Base-by-base conservation (phyloP, 306 rosid genomes). In the Erythrophleum fordii region DNA sequence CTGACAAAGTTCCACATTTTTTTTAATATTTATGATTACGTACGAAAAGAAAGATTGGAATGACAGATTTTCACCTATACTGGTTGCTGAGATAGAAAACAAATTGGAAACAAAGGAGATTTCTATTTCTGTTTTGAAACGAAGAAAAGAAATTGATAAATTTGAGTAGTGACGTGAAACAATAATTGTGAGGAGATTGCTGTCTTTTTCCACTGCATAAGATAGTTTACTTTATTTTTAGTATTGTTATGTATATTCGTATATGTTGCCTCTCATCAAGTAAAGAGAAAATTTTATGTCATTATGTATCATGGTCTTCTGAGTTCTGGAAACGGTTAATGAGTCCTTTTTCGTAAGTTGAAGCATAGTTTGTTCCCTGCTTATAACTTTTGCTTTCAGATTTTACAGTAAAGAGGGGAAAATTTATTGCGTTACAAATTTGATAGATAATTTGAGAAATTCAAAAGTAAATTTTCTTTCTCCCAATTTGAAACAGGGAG, bases 401-500 rank as follows among this genome's bases (percentile, higher is more conserved):
- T 66, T 20, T n/a, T 1, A 20, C 18, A 42, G 39, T 29, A 62
- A 29, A 37, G 66, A 78, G 52, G 72, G 45, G 51, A 58, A 70
- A 74, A 45, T 52, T 42, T 72, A 8, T 55, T 41, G 75, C 68
- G 72, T 46, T 25, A 11, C 17, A 34, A 58, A 11, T 82, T 75
- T 75, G 55, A 70, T 75, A 28, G 53, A 77, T 77, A 20, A 42
- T 72, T 64, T 70, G 16, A 69, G 66, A 80, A 81, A 45, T 42
- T 62, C 11, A 14, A 16, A 53, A 28, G 45, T n/a, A 3, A 8
- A 37, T 8, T 17, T 44, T 23, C n/a, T 13, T 66, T 62, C 14
- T 46, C 68, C 35, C 44, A 0, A 77, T 52, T 77, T 46, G 68
- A 59, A 39, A 31, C 85, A 93, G 99, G 89, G 94, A 92, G 86